A percentile compares a stretch with the other conserved stretches of the same genome.
phyloP scores from a whole-genome alignment of 768 basidiomycete genomes.

The Amanita pseudoporphyria region DNA sequence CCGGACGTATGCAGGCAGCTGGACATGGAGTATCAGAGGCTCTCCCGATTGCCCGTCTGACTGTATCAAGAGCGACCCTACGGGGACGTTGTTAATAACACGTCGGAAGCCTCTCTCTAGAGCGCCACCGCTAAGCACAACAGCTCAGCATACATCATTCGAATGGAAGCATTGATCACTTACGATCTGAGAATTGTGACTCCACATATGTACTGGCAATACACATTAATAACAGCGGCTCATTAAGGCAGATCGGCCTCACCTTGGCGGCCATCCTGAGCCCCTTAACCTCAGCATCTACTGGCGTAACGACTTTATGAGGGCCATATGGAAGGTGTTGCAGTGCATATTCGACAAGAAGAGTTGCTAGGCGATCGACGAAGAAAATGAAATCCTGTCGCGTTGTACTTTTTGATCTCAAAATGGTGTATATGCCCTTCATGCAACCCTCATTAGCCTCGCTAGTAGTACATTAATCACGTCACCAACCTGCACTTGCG shows the following conservation, averaged over 20 bases:
- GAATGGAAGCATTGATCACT: conserved; percentile 18
- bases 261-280: conserved; percentile 55
- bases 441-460: neutral
- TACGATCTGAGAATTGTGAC: conserved; percentile 85
- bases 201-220: conserved; percentile 64
- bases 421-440: conserved; percentile 83
- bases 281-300: conserved; percentile 46
- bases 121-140: conserved; percentile 61
- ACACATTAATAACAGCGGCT: conserved; percentile 3
- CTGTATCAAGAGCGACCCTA: conserved; percentile 89
- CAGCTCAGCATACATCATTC: neutral
- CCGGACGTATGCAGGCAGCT: conserved; percentile 70
- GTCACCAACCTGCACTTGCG: conserved; percentile 59
- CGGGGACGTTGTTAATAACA: conserved; percentile 75
- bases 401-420: conserved; percentile 62
- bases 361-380: conserved; percentile 75
- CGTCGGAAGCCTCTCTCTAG: conserved; percentile 86
- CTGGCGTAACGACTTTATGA: conserved; percentile 59
- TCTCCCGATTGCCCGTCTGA: conserved; percentile 80
- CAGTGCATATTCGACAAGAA: conserved; percentile 78
- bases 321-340: conserved; percentile 67
- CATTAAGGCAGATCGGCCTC: neutral
- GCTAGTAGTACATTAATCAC: neutral
- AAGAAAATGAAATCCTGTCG: conserved; percentile 92
- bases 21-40: conserved; percentile 74